phyloP scores from a whole-genome alignment of 306 rosid species.

The Vigna trinervia region DNA sequence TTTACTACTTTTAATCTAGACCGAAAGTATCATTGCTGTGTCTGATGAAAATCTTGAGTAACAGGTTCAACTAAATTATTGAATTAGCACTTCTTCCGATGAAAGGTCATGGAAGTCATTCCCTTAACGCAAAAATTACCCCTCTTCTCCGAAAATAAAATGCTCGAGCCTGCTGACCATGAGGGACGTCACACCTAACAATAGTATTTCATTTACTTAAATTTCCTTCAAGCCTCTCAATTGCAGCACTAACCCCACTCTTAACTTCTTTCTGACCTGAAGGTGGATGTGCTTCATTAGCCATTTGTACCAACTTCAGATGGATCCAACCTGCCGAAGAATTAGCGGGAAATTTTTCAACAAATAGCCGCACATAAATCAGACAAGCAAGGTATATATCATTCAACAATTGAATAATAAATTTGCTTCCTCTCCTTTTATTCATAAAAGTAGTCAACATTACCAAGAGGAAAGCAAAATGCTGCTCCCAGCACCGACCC shows the following conservation, averaged over 20 bases:
- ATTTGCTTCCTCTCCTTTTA: slow-evolving; percentile 29
- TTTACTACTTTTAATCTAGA: not conserved
- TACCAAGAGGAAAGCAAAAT: slow-evolving; percentile 94
- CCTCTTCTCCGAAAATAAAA: slow-evolving; percentile 26
- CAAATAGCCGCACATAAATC: slow-evolving; percentile 27
- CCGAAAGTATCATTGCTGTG: slow-evolving; percentile 15
- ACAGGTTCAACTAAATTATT: slow-evolving; percentile 22
- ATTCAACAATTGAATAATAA: slow-evolving; percentile 20
- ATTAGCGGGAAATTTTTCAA: slow-evolving; percentile 28
- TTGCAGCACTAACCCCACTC: slow-evolving; percentile 86
- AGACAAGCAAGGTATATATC: slow-evolving; percentile 7
- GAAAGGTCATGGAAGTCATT: slow-evolving; percentile 34
- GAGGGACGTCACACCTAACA: slow-evolving; percentile 15
- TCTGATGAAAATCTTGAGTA: not conserved
- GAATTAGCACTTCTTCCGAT: slow-evolving; percentile 24
- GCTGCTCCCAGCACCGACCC: slow-evolving; percentile 89
- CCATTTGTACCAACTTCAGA: slow-evolving; percentile 87
- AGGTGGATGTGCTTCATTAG: slow-evolving; percentile 62
- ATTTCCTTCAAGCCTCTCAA: slow-evolving; percentile 84
- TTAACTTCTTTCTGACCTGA: slow-evolving; percentile 59
- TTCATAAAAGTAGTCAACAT: not conserved
- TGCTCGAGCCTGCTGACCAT: not conserved
- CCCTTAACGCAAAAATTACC: slow-evolving; percentile 5
- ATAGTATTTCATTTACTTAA: slow-evolving; percentile 61
- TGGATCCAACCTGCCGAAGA: slow-evolving; percentile 85